Evolutionary conservation across 495 filamentous ascomycete species (phyloP).

Genomic region (Aspergillus bridgeri): DNA sequence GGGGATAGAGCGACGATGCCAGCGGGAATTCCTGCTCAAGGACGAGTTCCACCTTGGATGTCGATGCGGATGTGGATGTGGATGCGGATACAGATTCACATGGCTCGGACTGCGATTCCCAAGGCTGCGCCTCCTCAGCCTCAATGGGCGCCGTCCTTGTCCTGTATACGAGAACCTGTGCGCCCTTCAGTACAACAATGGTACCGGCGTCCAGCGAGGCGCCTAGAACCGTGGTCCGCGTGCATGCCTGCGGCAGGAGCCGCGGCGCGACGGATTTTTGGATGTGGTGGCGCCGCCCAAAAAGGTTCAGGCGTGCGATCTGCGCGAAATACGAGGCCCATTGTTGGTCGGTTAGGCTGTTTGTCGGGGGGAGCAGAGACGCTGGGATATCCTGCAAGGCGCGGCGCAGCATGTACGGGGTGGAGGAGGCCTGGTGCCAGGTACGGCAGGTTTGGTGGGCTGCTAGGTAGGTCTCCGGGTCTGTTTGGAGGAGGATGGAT

Average conservation of each 20-base stretch:
- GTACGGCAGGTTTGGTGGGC: conserved; percentile 13
- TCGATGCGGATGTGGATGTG: too few relatives aligned
- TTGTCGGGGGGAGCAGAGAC: conserved; percentile 7
- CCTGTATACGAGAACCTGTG: conserved; percentile 10
- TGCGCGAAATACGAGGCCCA: conserved; percentile 20
- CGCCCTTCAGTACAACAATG: conserved; percentile 13
- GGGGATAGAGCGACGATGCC: conserved; percentile 14
- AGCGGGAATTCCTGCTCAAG: conserved; percentile 6
- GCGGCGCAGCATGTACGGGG: conserved; percentile 13
- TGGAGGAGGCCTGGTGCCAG: conserved; percentile 17
- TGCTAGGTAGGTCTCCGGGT: conserved; percentile 14
- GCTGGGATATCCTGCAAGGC: conserved; percentile 11
- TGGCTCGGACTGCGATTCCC: too few relatives aligned
- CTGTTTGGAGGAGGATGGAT: conserved; percentile 14
- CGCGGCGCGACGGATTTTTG: conserved; percentile 8
- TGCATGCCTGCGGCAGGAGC: conserved; percentile 9
- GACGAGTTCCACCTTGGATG: not conserved
- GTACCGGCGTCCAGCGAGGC: conserved; percentile 13
- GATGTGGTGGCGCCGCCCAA: conserved; percentile 7
- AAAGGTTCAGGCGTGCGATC: conserved; percentile 13
- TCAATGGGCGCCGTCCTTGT: too few relatives aligned
- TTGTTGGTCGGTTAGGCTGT: conserved; percentile 9
- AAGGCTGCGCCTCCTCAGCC: too few relatives aligned
- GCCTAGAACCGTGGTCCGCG: conserved; percentile 2
- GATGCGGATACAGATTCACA: too few relatives aligned